phyloP scores from a whole-genome alignment of 1,284 basidiomycete genomes.

The Fomitiporia mediterranea region DNA sequence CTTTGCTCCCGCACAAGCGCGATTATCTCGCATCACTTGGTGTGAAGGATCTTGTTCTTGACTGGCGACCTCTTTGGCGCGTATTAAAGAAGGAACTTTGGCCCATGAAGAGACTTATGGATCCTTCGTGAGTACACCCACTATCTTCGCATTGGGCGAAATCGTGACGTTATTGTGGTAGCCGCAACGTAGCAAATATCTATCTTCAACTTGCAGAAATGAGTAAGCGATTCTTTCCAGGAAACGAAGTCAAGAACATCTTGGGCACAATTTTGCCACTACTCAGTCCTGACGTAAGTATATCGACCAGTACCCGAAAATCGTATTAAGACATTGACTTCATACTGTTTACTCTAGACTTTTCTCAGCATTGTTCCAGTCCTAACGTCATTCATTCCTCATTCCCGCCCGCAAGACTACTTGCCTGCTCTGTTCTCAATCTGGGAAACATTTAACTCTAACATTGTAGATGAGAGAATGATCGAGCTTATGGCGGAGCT shows the following conservation, averaged over 20 bases:
- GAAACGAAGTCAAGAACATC: slow-evolving; percentile 67
- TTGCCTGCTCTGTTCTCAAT: slow-evolving; percentile 72
- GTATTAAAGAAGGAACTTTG: slow-evolving; percentile 68
- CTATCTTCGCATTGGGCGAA: background rate
- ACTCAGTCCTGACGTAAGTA: slow-evolving; percentile 56
- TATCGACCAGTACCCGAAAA: background rate
- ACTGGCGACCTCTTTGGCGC: slow-evolving; percentile 73
- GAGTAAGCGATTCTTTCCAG: slow-evolving; percentile 66
- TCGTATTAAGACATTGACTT: too few relatives aligned
- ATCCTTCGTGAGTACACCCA: slow-evolving; percentile 41
- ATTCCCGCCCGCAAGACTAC: slow-evolving; percentile 62
- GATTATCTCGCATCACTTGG: slow-evolving; percentile 50
- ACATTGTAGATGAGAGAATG: slow-evolving; percentile 77
- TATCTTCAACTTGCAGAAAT: slow-evolving; percentile 69
- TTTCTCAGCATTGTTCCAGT: slow-evolving; percentile 66
- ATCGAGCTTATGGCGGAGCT: slow-evolving; percentile 78
- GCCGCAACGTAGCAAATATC: slow-evolving; percentile 64
- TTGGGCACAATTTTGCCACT: slow-evolving; percentile 66
- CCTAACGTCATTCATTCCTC: slow-evolving; percentile 73
- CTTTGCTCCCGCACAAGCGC: slow-evolving; percentile 59
- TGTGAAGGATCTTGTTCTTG: slow-evolving; percentile 62
- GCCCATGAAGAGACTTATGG: slow-evolving; percentile 58
- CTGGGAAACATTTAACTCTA: slow-evolving; percentile 85
- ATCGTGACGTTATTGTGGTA: slow-evolving; percentile 25
- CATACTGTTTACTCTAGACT: slow-evolving; percentile 38